Base-by-base conservation (phyloP, 345 rosid species). In the Nasturtium officinale region DNA sequence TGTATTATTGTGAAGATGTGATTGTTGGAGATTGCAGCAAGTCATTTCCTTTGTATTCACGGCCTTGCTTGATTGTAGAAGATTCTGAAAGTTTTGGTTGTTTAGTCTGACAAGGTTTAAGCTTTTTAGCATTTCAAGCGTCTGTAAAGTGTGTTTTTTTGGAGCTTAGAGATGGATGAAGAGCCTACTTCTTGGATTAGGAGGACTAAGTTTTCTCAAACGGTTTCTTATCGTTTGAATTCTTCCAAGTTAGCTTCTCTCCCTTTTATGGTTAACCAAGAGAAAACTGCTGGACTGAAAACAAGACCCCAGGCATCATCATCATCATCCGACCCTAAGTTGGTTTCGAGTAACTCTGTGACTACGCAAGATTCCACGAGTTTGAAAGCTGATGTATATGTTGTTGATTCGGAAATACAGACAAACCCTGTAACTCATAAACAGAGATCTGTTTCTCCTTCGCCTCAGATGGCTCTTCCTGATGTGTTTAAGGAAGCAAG, bases 401-500 rank as follows among this genome's bases (percentile, higher is more conserved):
- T 71, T 77, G 47, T 29, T 62, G 56, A 61, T 71, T 78, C 86
- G 9, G 83, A 63, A 77, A 73, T 77, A 69, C 90, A 82, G 84
- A 77, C 46, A 45, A 83, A 82, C 67, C 87, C 82, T 1, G 42
- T 84, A 2, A 78, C 84, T 12, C 79, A 82, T 77, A 96, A 86
- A 72, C 92, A 83, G 67, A 86, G 99, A 79, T 87, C 99, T 20
- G 71, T 87, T 17, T 96, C 99, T 56, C 99, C 99, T 11, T 45
- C 73, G 1, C 96, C 96, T 15, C 75, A 82, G 58, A 81, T 85
- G n/a, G 59, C 64, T 16, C 80, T 91, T 11, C 79, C 97, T 8
- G 98, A 96, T 73, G 76, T 85, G 5, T 96, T 96, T 45, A 90
- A 84, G 78, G 99, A 96, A 79, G 99, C 99, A 28, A 84, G 82